Evolutionary conservation across 768 basidiomycete genomes (phyloP).

Genomic region (Serendipita vermifera): DNA sequence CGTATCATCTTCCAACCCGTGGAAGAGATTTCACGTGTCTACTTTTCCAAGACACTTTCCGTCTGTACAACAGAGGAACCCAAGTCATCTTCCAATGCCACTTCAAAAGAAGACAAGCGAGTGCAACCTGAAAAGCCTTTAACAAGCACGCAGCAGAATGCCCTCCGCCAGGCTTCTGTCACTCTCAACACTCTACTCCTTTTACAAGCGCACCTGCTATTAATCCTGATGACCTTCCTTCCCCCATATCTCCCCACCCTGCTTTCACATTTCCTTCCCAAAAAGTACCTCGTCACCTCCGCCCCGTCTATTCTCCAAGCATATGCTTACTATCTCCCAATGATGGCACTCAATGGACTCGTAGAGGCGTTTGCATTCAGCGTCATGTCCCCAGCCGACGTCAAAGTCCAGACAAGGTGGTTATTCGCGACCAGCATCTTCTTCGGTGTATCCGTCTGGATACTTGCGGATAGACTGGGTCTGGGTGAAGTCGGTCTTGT

Average conservation of each 20-base stretch:
- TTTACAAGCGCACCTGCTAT: slow-evolving; percentile 48
- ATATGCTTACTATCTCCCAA: slow-evolving; percentile 83
- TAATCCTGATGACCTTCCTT: slow-evolving; percentile 62
- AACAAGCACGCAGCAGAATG: background rate
- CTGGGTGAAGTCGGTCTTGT: background rate
- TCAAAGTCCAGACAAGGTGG: slow-evolving; percentile 1
- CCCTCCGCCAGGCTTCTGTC: slow-evolving; percentile 29
- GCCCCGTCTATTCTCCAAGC: slow-evolving; percentile 64
- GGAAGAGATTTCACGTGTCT: slow-evolving; percentile 82
- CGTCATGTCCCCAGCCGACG: background rate
- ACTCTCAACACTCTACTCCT: slow-evolving; percentile 40
- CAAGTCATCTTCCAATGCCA: background rate
- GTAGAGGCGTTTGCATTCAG: slow-evolving; percentile 61
- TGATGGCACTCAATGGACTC: slow-evolving; percentile 79
- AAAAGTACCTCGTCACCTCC: slow-evolving; percentile 51
- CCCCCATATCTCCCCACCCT: slow-evolving; percentile 66
- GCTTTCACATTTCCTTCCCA: slow-evolving; percentile 36
- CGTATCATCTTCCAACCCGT: slow-evolving; percentile 90
- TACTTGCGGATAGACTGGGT: background rate
- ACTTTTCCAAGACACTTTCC: slow-evolving; percentile 60
- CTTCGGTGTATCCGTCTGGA: slow-evolving; percentile 2
- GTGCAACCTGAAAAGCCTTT: background rate
- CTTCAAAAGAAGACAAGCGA: slow-evolving; percentile 7
- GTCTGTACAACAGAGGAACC: background rate
- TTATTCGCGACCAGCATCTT: background rate